Evolutionary conservation across 257 asterid species (phyloP).

Genomic region (Ballota nigra): DNA sequence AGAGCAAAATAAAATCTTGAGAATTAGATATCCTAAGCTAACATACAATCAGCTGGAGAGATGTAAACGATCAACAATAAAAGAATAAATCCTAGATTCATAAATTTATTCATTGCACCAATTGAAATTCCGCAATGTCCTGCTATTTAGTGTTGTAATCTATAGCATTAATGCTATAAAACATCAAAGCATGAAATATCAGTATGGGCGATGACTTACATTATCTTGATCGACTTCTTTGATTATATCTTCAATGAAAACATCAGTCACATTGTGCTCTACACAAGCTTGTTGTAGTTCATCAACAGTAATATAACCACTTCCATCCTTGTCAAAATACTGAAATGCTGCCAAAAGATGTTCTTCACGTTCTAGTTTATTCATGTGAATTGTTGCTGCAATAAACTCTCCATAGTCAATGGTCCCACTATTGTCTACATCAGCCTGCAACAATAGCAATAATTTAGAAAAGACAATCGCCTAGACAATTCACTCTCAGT

Average conservation of each 20-base stretch:
- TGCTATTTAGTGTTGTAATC: background rate
- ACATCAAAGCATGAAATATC: conserved; percentile 2
- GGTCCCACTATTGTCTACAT: conserved; percentile 86
- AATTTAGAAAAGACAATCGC: background rate
- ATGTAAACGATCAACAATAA: background rate
- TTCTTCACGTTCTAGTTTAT: conserved; percentile 85
- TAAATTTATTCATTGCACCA: background rate
- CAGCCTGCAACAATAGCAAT: conserved; percentile 54
- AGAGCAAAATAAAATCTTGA: background rate
- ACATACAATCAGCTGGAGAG: background rate
- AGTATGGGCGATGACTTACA: conserved; percentile 26
- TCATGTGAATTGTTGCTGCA: conserved; percentile 84
- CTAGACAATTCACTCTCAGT: background rate
- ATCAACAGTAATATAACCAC: conserved; percentile 85
- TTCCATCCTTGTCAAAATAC: conserved; percentile 86
- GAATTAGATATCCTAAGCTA: background rate
- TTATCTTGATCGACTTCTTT: conserved; percentile 79
- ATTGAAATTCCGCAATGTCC: background rate
- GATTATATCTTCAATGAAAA: conserved; percentile 60
- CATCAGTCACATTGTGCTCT: conserved; percentile 66
- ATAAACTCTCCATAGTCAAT: conserved; percentile 87
- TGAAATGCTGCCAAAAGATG: conserved; percentile 82
- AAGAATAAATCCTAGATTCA: background rate
- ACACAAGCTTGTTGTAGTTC: conserved; percentile 91
- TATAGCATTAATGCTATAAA: background rate